Evolutionary conservation across 805 yeast genomes (phyloP).

Genomic region (Zygoascus biomembranicola): DNA sequence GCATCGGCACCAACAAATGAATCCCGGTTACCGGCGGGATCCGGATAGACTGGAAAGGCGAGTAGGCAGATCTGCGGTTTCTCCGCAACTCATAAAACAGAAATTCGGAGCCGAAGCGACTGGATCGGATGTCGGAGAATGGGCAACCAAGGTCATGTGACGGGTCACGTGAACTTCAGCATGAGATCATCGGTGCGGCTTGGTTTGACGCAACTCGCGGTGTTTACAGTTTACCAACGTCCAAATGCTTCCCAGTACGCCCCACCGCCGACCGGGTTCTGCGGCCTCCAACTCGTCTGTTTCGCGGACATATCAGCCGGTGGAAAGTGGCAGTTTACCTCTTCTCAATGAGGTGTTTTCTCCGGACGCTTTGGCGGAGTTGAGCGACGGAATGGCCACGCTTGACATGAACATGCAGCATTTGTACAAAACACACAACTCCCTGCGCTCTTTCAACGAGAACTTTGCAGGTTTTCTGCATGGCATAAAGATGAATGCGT

Average conservation of each 20-base stretch:
- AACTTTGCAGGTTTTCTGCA: conserved; percentile 67
- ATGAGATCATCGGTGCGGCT: no score
- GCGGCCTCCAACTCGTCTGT: conserved; percentile 13
- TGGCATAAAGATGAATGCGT: conserved; percentile 77
- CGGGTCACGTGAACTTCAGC: no score
- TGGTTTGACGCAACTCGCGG: no score
- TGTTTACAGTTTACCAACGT: no score
- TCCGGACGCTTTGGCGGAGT: conserved; percentile 19
- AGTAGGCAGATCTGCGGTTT: no score
- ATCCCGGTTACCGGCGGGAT: no score
- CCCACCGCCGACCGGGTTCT: conserved; percentile 18
- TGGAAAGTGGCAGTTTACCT: conserved; percentile 9
- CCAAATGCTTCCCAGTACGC: conserved; percentile 15
- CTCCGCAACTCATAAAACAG: no score
- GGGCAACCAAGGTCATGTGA: no score
- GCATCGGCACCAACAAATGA: no score
- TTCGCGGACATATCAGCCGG: conserved; percentile 10
- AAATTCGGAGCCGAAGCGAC: no score
- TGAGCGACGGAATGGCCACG: conserved; percentile 32
- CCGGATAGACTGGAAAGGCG: no score
- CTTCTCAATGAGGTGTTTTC: conserved; percentile 13
- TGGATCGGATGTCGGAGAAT: no score
- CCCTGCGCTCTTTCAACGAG: conserved; percentile 60
- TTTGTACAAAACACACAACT: conserved; percentile 52
- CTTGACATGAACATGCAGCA: conserved; percentile 52